Evolutionary conservation across 192 early-diverging fungal genomes (phyloP), one percentile per base, ranked within the genome.

Genomic region (Backusella psychrophila): DNA sequence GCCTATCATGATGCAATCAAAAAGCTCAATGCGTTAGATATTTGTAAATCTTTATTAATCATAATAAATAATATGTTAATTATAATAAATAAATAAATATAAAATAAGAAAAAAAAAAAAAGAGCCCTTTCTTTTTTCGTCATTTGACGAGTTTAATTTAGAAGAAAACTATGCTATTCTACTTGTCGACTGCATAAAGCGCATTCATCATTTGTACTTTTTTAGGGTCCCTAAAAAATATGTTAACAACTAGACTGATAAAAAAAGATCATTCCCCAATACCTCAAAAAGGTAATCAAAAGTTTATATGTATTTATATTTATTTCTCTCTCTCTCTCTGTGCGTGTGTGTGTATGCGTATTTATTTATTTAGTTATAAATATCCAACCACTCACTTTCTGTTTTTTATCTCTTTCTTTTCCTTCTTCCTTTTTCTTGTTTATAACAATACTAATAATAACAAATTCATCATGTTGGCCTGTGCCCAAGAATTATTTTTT

Each of bases 401-500:
- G 23, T 9, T 23, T 21, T 33, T 21, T 26, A 72, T 72, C 26
- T 21, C 38, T 46, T 72, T 21, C 44, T 23, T 29, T 46, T 72
- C 44, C 23, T 44, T 26, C 44, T 44, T 46, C 44, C 14, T 39
- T 71, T 23, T 71, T 29, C 38, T 7, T 71, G 1, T 68, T 71
- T 34, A 26, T n/a, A 34, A 34, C 6, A 34, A 44, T 44, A 44
- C 12, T 17, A 44, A 17, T 36, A 29, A n/a, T n/a, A 21, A 39
- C 29, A 56, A 29, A 36, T 38, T 26, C 66, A 63, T 41, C 38
- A 80, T 80, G 78, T 41, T 80, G 26, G 78, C 78, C 26, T 80
- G 78, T 66, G 44, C 78, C n/a, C 78, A 80, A 80, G 78, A 80
- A 35, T 29, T 80, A 53, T 80, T 73, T 49, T 80, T 72, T 63